Evolutionary conservation across 192 early-diverging fungal species (phyloP).

Genomic region (Linnemannia schmuckeri): DNA sequence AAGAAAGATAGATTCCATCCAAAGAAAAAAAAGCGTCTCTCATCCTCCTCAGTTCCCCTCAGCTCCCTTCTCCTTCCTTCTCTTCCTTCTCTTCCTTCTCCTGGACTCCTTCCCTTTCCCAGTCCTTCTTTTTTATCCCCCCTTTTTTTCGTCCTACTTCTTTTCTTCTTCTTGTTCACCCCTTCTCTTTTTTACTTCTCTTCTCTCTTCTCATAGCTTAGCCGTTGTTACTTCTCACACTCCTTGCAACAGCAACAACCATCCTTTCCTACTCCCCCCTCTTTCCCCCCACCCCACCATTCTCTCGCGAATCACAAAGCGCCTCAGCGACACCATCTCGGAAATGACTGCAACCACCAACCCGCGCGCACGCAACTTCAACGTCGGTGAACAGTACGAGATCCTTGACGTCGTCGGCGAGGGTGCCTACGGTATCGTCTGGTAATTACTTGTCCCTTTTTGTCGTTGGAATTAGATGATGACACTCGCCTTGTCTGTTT

Average conservation of each 20-base stretch:
- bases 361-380: slow-evolving; percentile 68
- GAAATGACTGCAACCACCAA: slow-evolving; percentile 58
- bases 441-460: slow-evolving; percentile 67
- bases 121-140: neutral
- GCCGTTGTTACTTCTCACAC: neutral
- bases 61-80: neutral
- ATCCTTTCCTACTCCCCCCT: neutral
- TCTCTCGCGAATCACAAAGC: slow-evolving; percentile 57
- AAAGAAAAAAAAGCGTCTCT: too few relatives aligned
- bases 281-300: slow-evolving; percentile 32
- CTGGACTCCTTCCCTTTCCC: neutral
- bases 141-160: neutral
- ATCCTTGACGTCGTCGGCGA: slow-evolving; percentile 89
- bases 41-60: neutral
- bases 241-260: neutral
- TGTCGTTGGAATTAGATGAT: neutral
- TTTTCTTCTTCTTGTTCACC: neutral
- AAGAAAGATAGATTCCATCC: neutral
- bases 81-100: neutral
- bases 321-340: slow-evolving; percentile 55
- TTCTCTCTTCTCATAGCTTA: neutral
- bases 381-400: slow-evolving; percentile 87
- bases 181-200: neutral
- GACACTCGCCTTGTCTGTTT: slow-evolving; percentile 12
- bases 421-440: slow-evolving; percentile 95